Evolutionary conservation across 805 yeast species (phyloP), one percentile per base, ranked within the genome.

Genomic region (Maudiozyma pseudohumilis): DNA sequence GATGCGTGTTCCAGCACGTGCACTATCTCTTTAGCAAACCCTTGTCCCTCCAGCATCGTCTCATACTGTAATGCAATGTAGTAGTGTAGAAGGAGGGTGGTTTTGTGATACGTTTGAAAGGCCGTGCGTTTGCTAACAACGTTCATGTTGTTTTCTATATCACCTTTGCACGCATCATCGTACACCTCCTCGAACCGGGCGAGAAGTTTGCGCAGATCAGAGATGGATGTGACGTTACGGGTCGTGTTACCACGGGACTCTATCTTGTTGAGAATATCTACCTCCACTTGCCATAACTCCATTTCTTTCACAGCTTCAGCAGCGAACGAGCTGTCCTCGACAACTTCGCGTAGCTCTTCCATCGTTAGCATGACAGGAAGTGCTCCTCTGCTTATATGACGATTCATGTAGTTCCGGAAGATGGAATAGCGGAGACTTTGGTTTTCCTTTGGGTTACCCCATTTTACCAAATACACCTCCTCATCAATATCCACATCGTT

Each of bases 11-110:
- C n/a, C n/a, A n/a, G n/a, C n/a, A n/a, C n/a, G n/a, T n/a, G n/a
- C n/a, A n/a, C n/a, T n/a, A n/a, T n/a, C n/a, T n/a, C n/a, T n/a
- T n/a, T n/a, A n/a, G n/a, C n/a, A n/a, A n/a, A n/a, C n/a, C n/a
- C n/a, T n/a, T n/a, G n/a, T n/a, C n/a, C n/a, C n/a, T n/a, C n/a
- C n/a, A n/a, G 41, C 20, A 43, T 15, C 13, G 15, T 11, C 29
- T 48, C 53, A 34, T 46, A 46, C 34, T 52, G 52, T 28, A 52
- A 36, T 32, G 51, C 21, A 23, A 51, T 15, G 22, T 45, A 50
- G 23, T 43, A 50, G 21, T 47, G 40, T 22, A 47, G 21, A 25
- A 45, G 44, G 13, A 52, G 30, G 40, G 40, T 40, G 16, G 45
- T 40, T 25, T 48, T 50, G 21, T 48, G 44, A 33, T 48, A 47